Evolutionary conservation across 345 rosid species (phyloP).

Genomic region (Eucalyptus sp.): DNA sequence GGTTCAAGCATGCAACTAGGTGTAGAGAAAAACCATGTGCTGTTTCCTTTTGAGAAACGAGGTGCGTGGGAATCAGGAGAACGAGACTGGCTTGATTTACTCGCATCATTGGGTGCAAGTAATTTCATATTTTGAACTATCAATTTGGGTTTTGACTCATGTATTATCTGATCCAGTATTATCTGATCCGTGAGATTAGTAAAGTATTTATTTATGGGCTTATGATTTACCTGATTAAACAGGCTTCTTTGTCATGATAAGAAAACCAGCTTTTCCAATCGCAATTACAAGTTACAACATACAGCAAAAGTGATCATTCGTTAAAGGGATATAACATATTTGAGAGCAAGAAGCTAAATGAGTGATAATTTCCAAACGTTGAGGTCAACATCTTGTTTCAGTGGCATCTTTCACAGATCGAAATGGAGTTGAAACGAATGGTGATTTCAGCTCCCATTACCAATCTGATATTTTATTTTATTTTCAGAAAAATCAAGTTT

Average conservation of each 20-base stretch:
- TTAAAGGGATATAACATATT: neutral
- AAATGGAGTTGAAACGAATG: neutral
- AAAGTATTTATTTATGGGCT: neutral
- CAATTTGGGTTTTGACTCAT: neutral
- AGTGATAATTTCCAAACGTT: neutral
- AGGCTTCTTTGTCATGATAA: neutral
- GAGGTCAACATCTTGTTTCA: neutral
- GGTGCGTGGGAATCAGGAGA: neutral
- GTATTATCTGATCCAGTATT: neutral
- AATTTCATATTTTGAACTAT: neutral
- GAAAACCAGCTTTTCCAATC: neutral
- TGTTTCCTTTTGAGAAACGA: neutral
- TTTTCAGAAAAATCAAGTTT: neutral
- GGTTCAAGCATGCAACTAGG: neutral
- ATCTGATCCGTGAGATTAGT: neutral
- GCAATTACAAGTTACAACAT: neutral
- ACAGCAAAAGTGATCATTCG: neutral
- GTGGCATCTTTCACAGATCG: neutral
- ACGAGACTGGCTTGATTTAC: neutral
- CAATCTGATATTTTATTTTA: neutral
- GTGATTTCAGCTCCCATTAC: neutral
- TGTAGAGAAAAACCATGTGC: neutral
- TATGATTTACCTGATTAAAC: neutral
- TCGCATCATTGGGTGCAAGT: neutral
- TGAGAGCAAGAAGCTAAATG: neutral